A percentile compares a stretch with the other conserved stretches of the same genome.
Conservation (phyloP, 192 early-diverging fungal species). For the Radiomyces spectabilis region DNA sequence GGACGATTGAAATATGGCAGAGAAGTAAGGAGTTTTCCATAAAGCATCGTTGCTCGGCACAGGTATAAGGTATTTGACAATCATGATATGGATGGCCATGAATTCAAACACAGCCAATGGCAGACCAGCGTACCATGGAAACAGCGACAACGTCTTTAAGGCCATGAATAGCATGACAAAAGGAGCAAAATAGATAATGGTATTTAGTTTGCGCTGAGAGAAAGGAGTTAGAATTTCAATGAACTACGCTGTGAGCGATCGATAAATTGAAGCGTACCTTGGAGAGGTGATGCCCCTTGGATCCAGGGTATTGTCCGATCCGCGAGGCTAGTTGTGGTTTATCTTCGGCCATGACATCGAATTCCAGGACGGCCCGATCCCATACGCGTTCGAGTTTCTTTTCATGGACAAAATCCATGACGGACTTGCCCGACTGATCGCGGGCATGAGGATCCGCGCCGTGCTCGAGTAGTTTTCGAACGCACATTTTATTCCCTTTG, state of each 20-base stretch:
- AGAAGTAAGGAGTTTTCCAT: slow-evolving; percentile 73
- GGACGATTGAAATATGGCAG: slow-evolving; percentile 82
- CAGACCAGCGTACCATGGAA: slow-evolving; percentile 75
- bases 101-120: slow-evolving; percentile 50
- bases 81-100: slow-evolving; percentile 44
- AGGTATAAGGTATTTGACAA: slow-evolving; percentile 52
- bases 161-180: slow-evolving; percentile 54
- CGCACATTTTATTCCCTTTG: slow-evolving; percentile 41
- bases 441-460: slow-evolving; percentile 58
- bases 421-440: slow-evolving; percentile 74
- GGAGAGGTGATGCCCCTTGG: background rate
- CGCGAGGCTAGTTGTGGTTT: slow-evolving; percentile 18
- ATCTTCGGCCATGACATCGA: slow-evolving; percentile 36
- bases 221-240: background rate
- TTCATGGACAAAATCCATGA: slow-evolving; percentile 75
- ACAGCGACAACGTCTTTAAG: slow-evolving; percentile 46
- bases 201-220: slow-evolving; percentile 52
- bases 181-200: slow-evolving; percentile 63
- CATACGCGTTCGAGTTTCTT: slow-evolving; percentile 34
- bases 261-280: slow-evolving; percentile 7
- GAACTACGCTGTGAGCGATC: background rate
- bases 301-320: slow-evolving; percentile 9
- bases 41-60: slow-evolving; percentile 44
- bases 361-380: slow-evolving; percentile 39
- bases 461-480: slow-evolving; percentile 64